These are phyloP conservation scores for Pichiaceae sp. DNA, from an alignment of 1,139 yeast genomes.

Conservation along the genomic window DNA sequence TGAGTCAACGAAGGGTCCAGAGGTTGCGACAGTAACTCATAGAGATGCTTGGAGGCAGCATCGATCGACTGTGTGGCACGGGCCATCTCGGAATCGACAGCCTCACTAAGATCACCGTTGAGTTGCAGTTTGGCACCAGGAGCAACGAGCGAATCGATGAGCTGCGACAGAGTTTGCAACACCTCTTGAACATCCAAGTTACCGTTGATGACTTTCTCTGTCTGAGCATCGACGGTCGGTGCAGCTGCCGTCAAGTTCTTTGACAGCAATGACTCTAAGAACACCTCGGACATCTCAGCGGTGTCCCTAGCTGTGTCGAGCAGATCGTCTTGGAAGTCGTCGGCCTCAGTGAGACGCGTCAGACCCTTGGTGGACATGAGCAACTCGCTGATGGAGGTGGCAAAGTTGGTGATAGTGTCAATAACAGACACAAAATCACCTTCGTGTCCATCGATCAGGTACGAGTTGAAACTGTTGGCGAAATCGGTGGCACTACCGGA, in stretches of 20 bases:
- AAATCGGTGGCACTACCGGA: slow-evolving; percentile 73
- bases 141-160: slow-evolving; percentile 47
- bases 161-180: slow-evolving; percentile 49
- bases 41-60: slow-evolving; percentile 56
- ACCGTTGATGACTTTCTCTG: slow-evolving; percentile 69
- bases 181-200: slow-evolving; percentile 68
- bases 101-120: slow-evolving; percentile 36
- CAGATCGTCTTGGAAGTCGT: slow-evolving; percentile 43
- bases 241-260: slow-evolving; percentile 36
- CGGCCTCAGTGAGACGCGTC: slow-evolving; percentile 39
- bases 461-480: slow-evolving; percentile 70
- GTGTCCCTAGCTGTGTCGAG: slow-evolving; percentile 43
- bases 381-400: slow-evolving; percentile 58
- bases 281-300: slow-evolving; percentile 55
- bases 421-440: slow-evolving; percentile 67
- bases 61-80: slow-evolving; percentile 65
- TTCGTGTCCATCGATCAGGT: slow-evolving; percentile 67
- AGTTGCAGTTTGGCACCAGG: slow-evolving; percentile 29
- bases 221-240: slow-evolving; percentile 51
- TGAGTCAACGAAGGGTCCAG: slow-evolving; percentile 48
- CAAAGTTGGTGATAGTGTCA: slow-evolving; percentile 57
- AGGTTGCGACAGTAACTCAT: slow-evolving; percentile 38
- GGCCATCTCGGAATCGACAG: slow-evolving; percentile 67
- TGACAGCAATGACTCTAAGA: slow-evolving; percentile 53
- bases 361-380: slow-evolving; percentile 67